Conservation (phyloP, 2,329 filamentous ascomycete species). For the Fusarium sp. region DNA sequence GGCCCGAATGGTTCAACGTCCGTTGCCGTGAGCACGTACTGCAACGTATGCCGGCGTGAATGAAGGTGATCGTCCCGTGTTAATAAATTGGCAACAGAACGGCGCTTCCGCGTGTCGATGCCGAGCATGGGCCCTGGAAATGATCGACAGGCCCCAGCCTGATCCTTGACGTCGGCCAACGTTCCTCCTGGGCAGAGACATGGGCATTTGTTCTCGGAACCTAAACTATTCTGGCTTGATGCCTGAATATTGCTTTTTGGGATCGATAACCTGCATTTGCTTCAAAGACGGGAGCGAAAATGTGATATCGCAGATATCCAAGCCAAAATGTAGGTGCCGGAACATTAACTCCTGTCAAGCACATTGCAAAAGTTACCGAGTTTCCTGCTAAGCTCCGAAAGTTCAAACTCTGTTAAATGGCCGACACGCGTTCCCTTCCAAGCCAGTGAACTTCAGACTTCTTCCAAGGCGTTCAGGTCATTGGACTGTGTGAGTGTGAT, state of each 20-base stretch:
- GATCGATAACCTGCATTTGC: not conserved
- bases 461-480: not conserved
- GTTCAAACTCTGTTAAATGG: not conserved
- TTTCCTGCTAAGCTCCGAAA: not conserved
- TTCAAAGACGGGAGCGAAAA: not conserved
- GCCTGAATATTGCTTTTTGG: not conserved
- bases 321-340: not conserved
- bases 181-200: not conserved
- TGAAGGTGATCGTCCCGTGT: not conserved
- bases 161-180: not conserved
- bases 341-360: not conserved
- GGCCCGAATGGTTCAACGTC: not conserved
- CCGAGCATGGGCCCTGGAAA: not conserved
- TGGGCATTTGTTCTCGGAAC: not conserved
- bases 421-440: not conserved
- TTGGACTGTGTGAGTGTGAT: not conserved
- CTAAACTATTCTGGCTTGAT: not conserved
- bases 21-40: not conserved
- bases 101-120: not conserved
- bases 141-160: not conserved
- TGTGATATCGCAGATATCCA: not conserved
- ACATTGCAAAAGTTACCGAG: not conserved
- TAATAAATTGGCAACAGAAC: not conserved
- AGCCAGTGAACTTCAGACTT: not conserved
- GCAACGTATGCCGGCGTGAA: not conserved